Base-by-base conservation (phyloP, 2,329 filamentous ascomycete species). In the Phaeoacremonium minimum region DNA sequence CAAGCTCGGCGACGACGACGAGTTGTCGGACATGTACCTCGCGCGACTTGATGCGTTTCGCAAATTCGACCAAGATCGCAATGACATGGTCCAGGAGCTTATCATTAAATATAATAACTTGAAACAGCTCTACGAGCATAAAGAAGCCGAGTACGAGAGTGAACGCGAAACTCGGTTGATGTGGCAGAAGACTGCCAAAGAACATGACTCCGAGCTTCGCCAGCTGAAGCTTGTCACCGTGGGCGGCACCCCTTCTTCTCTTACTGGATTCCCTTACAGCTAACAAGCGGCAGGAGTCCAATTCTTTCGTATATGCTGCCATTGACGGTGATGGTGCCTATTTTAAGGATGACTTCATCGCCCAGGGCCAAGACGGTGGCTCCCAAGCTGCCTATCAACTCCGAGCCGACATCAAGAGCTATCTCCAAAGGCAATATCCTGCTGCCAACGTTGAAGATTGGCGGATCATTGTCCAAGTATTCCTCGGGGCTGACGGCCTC, bases 311-410 rank as follows among this genome's bases (percentile, higher is more conserved):
- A 8, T 56, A 53, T 26, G 52, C 55, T 17, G 50, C 61, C 30
- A 51, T 63, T 15, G 58, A 63, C 17, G 59, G 59, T 13, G 58
- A 61, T 19, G 58, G 58, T 3, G 56, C 56, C 11, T 41, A 58
- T 14, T 63, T 63, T 30, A 47, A 48, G 15, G 56, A 60, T 11
- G 50, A 55, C 4, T 46, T 58, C 18, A 51, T 61, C 16, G 45
- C 42, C 15, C 42, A 37, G 7, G 57, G 58, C 12, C 51, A 54
- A 11, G 51, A 58, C 8, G 59, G 58, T 17, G 59, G 59, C 30
- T 45, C 46, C 7, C 43, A 51, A 9, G 58, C 58, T 12, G 58
- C 57, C 4, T 51, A 57, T 18, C 44, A 53, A 9, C 48, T 56
- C 4, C 36, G 43, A 15, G 42, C 32, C 7, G 45, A 51, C 32